Percentiles rank a stretch among this genome's conserved stretches.
phyloP scores from a whole-genome alignment of 2,329 filamentous ascomycete genomes.

The Phaeosphaeria sp. region DNA sequence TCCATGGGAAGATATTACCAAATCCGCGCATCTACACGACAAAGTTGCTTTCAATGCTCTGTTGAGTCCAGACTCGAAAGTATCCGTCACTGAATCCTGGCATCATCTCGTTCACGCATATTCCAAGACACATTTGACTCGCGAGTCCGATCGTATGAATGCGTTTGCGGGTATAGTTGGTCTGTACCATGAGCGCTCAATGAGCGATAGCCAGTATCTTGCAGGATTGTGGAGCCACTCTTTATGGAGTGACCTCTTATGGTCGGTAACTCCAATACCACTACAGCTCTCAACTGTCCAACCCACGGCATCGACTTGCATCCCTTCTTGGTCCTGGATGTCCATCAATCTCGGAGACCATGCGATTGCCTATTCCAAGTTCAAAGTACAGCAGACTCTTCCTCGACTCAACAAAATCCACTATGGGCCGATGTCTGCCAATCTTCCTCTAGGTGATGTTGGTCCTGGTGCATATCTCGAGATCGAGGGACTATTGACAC shows the following conservation, averaged over 20 bases:
- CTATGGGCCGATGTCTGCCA: background rate
- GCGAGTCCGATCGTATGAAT: conserved; percentile 2
- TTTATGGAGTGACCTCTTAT: background rate
- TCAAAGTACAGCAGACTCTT: background rate
- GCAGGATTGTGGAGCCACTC: conserved; percentile 4
- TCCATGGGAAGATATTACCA: background rate
- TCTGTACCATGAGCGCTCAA: background rate
- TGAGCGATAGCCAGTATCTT: conserved; percentile 1
- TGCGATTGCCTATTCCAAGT: background rate
- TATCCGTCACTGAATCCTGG: background rate
- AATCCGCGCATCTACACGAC: background rate
- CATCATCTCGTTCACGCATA: background rate
- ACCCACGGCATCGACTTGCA: background rate
- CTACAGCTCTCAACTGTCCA: background rate
- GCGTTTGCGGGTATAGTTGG: conserved; percentile 2
- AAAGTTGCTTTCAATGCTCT: conserved; percentile 1
- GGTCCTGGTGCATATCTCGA: background rate
- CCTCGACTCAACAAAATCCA: background rate
- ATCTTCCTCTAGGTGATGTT: background rate
- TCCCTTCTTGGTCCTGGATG: conserved; percentile 6
- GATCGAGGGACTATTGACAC: conserved; percentile 2
- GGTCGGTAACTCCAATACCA: background rate
- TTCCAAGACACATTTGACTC: background rate
- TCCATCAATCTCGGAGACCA: background rate
- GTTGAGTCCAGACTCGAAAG: background rate